These are phyloP conservation scores for Clausena lansium DNA, from an alignment of 345 rosid genomes.

Conservation along the genomic window DNA sequence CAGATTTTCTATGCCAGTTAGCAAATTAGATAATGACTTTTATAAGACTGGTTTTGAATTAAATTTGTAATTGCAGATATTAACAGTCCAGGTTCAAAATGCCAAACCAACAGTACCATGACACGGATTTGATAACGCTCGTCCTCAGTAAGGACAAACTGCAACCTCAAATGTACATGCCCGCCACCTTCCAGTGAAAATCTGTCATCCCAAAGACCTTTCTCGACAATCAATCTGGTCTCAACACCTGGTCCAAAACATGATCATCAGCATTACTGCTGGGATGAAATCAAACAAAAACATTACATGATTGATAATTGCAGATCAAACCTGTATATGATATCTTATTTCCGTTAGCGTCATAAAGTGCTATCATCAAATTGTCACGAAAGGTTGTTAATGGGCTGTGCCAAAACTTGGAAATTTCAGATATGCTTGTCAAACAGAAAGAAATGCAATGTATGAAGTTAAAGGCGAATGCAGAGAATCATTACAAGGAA, in stretches of 20 bases:
- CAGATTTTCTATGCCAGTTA: neutral
- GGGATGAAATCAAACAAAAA: neutral
- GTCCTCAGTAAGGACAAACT: conserved; percentile 75
- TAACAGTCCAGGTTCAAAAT: neutral
- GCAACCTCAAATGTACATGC: conserved; percentile 68
- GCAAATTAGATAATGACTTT: neutral
- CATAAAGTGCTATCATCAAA: conserved; percentile 55
- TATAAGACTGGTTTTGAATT: neutral
- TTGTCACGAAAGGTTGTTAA: conserved; percentile 66
- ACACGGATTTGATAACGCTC: conserved; percentile 64
- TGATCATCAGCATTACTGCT: conserved; percentile 13
- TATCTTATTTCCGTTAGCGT: conserved; percentile 57
- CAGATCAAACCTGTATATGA: conserved; percentile 45
- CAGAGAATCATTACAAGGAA: conserved; percentile 58
- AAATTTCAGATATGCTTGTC: conserved; percentile 4
- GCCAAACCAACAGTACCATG: conserved; percentile 42
- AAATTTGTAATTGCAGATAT: neutral
- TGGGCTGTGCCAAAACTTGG: conserved; percentile 52
- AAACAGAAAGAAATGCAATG: neutral
- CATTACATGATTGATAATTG: neutral
- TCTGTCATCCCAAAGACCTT: conserved; percentile 65
- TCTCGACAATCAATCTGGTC: conserved; percentile 73
- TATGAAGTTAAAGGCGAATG: neutral
- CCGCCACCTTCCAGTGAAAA: conserved; percentile 75
- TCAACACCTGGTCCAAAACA: conserved; percentile 54